These are phyloP conservation scores for Serendipita sp. DNA, from an alignment of 1,284 basidiomycete genomes.

Conservation along the genomic window DNA sequence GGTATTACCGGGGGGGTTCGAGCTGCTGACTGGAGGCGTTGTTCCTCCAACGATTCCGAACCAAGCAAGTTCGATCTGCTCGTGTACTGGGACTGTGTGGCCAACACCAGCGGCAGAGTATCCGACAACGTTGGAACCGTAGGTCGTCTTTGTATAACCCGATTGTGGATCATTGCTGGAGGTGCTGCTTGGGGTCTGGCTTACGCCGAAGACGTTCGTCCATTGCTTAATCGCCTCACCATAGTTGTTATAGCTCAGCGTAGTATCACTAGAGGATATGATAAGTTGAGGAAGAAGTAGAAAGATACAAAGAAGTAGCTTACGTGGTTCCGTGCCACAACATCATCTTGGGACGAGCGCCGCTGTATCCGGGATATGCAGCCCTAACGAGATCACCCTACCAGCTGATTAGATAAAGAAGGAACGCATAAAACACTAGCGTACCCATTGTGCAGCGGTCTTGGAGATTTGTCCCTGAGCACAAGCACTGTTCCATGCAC, in stretches of 20 bases:
- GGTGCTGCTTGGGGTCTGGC: background rate
- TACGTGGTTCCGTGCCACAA: constrained; percentile 7
- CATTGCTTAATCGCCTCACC: constrained; percentile 4
- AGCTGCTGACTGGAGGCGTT: background rate
- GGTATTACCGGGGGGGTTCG: background rate
- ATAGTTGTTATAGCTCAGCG: background rate
- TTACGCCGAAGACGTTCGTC: constrained; percentile 3
- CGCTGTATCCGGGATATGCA: constrained; percentile 6
- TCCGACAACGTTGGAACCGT: background rate
- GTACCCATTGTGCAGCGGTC: constrained; percentile 36
- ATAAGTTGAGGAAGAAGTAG: background rate
- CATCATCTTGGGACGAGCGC: constrained; percentile 5
- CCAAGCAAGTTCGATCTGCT: constrained; percentile 4
- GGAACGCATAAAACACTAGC: background rate
- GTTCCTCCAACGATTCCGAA: constrained; percentile 1
- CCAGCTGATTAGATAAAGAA: too few species aligned
- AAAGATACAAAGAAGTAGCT: background rate
- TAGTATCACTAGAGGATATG: background rate
- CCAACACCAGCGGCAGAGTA: constrained; percentile 8
- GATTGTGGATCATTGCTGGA: background rate
- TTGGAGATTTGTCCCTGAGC: constrained; percentile 30
- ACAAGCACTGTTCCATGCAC: constrained; percentile 36
- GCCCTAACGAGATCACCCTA: constrained; percentile 6
- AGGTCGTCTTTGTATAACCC: constrained; percentile 6
- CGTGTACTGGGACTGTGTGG: constrained; percentile 8